Percentiles rank a stretch among this genome's conserved stretches.
Conservation (phyloP, 257 asterid species). For the Echium plantagineum region DNA sequence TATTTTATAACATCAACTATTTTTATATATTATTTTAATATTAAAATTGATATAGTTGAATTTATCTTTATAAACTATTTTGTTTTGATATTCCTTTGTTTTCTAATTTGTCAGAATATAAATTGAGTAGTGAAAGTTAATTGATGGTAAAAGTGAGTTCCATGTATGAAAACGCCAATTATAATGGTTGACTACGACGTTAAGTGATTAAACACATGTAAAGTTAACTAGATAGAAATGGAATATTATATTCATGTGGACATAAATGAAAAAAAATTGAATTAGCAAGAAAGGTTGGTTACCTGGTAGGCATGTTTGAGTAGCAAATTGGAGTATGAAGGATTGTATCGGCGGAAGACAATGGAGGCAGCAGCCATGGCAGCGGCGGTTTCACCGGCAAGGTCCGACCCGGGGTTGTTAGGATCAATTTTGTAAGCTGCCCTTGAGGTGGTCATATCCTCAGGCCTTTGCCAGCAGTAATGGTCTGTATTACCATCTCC, state of each 20-base stretch:
- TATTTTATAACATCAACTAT: no score
- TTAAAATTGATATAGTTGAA: no score
- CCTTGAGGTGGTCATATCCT: constrained; percentile 89
- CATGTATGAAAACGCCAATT: no score
- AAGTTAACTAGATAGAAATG: no score
- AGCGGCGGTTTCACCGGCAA: constrained; percentile 95
- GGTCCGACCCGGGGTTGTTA: constrained; percentile 80
- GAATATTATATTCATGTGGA: constrained; percentile 5
- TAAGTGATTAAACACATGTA: no score
- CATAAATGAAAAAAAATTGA: constrained; percentile 43
- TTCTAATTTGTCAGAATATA: no score
- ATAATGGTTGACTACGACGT: no score
- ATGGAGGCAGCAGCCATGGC: constrained; percentile 91
- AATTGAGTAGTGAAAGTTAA: no score
- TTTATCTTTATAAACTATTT: no score
- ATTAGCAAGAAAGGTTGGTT: constrained; percentile 1
- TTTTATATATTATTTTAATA: no score
- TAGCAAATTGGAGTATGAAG: constrained; percentile 47
- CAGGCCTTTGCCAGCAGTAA: constrained; percentile 93
- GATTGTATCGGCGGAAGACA: constrained; percentile 57
- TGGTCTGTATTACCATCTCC: constrained; percentile 96
- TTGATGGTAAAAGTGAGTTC: no score
- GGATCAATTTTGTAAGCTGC: constrained; percentile 70
- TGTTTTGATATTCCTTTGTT: no score
- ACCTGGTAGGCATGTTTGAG: constrained; percentile 67